Evolutionary conservation across 2,329 filamentous ascomycete genomes (phyloP).

Genomic region (Didymella glomerata): DNA sequence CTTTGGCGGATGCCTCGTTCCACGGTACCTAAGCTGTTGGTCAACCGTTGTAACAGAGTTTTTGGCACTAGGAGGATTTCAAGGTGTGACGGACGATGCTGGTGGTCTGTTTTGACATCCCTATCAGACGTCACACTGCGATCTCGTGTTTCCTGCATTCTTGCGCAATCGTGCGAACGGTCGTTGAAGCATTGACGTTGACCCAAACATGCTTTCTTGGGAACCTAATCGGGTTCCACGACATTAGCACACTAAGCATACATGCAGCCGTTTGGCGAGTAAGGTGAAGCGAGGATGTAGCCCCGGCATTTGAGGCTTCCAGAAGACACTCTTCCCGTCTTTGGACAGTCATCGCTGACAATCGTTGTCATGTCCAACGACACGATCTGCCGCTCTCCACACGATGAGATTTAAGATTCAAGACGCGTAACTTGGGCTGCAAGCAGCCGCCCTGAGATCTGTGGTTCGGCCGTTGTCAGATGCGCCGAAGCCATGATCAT

Average conservation of each 20-base stretch:
- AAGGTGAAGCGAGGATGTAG: conserved; percentile 29
- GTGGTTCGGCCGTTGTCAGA: conserved; percentile 13
- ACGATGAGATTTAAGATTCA: conserved; percentile 12
- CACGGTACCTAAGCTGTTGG: conserved; percentile 16
- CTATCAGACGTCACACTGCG: conserved; percentile 9
- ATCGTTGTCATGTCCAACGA: conserved; percentile 8
- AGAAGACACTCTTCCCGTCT: conserved; percentile 15
- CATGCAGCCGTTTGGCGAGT: conserved; percentile 29
- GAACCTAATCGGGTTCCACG: conserved; percentile 20
- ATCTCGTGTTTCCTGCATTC: conserved; percentile 5
- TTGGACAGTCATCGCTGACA: conserved; percentile 9
- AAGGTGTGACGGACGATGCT: conserved; percentile 3
- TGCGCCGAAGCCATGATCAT: conserved; percentile 12
- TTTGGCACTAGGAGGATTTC: conserved; percentile 7
- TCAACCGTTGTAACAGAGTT: conserved; percentile 11
- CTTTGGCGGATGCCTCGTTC: conserved; percentile 20
- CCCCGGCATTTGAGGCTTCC: conserved; percentile 16
- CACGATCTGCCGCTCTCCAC: conserved; percentile 17
- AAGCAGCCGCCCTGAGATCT: conserved; percentile 6
- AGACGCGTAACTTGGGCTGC: conserved; percentile 11
- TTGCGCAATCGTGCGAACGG: conserved; percentile 39
- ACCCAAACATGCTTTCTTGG: conserved; percentile 7
- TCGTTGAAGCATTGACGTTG: conserved; percentile 17
- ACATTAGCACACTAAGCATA: conserved; percentile 20
- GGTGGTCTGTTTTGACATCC: background rate